Conservation (phyloP, 2,329 filamentous ascomycete genomes). For the Mycocentrospora acerina region DNA sequence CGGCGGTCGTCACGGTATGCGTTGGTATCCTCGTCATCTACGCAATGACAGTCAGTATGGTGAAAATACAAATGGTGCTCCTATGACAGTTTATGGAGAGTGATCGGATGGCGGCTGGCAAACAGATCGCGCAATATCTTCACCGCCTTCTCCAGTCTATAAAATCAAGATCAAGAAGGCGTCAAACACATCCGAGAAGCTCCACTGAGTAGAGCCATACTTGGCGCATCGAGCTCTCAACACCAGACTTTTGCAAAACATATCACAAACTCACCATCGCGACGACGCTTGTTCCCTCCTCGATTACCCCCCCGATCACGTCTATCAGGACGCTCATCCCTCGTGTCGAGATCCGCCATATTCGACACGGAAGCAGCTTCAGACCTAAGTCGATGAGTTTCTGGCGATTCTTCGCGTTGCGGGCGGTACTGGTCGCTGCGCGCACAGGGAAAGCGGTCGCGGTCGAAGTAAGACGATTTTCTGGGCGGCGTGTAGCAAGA, state of each 20-base stretch:
- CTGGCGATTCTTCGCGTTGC: slow-evolving; percentile 9
- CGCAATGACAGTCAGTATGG: slow-evolving; percentile 5
- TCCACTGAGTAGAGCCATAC: too few relatives aligned
- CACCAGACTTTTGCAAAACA: not conserved
- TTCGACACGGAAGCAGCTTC: slow-evolving; percentile 12
- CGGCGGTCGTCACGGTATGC: slow-evolving; percentile 33
- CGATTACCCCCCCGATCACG: slow-evolving; percentile 28
- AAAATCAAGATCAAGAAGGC: too few relatives aligned
- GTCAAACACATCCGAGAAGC: too few relatives aligned
- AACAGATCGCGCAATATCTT: too few relatives aligned
- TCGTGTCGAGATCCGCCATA: slow-evolving; percentile 35
- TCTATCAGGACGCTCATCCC: slow-evolving; percentile 33
- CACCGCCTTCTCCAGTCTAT: too few relatives aligned
- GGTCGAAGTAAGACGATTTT: slow-evolving; percentile 3
- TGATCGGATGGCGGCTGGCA: not conserved
- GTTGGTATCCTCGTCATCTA: slow-evolving; percentile 33
- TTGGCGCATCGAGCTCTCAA: too few relatives aligned
- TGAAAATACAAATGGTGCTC: too few relatives aligned
- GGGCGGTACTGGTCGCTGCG: slow-evolving; percentile 10
- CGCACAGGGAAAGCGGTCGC: slow-evolving; percentile 1
- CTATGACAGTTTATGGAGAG: not conserved
- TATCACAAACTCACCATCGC: slow-evolving; percentile 29
- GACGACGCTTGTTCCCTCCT: slow-evolving; percentile 33
- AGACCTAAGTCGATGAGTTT: slow-evolving; percentile 11
- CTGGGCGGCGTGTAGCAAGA: slow-evolving; percentile 1